Evolutionary conservation across 2,329 filamentous ascomycete species (phyloP), one percentile per base, ranked within the genome.

Genomic region (Aspergillus sp.): DNA sequence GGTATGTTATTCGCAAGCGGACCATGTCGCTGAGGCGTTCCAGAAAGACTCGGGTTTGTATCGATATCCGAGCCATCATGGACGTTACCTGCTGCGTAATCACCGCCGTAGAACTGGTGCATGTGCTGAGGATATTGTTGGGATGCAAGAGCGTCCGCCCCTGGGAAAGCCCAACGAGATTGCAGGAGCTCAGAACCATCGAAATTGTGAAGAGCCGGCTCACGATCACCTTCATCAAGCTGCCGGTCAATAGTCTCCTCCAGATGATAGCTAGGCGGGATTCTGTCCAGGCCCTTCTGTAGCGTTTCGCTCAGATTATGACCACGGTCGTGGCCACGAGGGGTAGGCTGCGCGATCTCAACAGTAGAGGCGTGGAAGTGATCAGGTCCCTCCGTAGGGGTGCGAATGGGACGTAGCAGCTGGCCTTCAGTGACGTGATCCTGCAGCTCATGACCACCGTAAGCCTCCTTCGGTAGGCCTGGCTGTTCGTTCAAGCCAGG

Each of bases 211-310:
- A 58, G 57, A 55, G 71, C 61, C 55, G 69, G 59, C 57, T 79
- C 69, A 70, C 73, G 89, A 66, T 91, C 90, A 58, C 90, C 89
- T 66, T 92, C 89, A 61, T 93, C 89, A 52, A 94, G 81, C 69
- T 94, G 89, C 57, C 89, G 88, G 55, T 91, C 87, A 63, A 93
- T 87, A 62, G 91, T 88, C 72, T 92, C 87, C 72, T 93, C 91
- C 63, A 95, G 77, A 68, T 94, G 91, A 70, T 95, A 94, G 69
- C 96, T 91, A 4, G 91, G 90, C 53, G 64, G 64, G 63, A 73
- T 70, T 41, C 74, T 72, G 41, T 95, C 89, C 58, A 96, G 89
- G 67, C 95, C 92, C 63, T 89, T 89, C 73, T 97, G 92, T 23
- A 96, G 82, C 49, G 87, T 91, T 64, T 88, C 85, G 69, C 89